These are phyloP conservation scores for Apostasia shenzhenica DNA, from an alignment of 106 monocot species.

Conservation along the genomic window DNA sequence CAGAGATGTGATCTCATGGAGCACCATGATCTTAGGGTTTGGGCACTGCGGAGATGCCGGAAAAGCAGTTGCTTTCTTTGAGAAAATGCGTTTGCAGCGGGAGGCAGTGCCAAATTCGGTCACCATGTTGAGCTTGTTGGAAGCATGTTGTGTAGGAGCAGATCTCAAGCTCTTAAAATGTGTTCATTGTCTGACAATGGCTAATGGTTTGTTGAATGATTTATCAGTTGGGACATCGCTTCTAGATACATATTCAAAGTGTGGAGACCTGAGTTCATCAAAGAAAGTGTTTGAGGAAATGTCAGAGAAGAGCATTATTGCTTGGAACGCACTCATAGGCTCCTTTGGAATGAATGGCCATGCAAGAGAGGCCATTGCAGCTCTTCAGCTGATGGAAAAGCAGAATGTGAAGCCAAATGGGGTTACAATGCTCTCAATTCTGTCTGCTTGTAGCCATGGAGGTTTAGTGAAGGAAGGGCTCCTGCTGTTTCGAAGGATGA, in stretches of 20 bases:
- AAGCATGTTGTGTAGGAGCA: constrained; percentile 48
- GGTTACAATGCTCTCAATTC: constrained; percentile 51
- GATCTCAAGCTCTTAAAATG: constrained; percentile 38
- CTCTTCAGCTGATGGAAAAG: constrained; percentile 43
- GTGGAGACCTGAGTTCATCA: constrained; percentile 42
- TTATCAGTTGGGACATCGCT: constrained; percentile 44
- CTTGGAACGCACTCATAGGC: constrained; percentile 81
- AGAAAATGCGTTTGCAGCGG: constrained; percentile 26
- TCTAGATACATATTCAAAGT: constrained; percentile 71
- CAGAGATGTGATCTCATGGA: constrained; percentile 67
- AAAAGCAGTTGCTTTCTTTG: constrained; percentile 46
- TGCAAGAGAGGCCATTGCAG: constrained; percentile 44
- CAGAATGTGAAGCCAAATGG: constrained; percentile 46
- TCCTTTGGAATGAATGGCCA: constrained; percentile 71
- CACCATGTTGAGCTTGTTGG: constrained; percentile 51
- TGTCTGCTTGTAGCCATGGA: constrained; percentile 74
- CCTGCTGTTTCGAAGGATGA: constrained; percentile 37
- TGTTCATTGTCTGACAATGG: constrained; percentile 40
- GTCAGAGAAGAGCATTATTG: constrained; percentile 39
- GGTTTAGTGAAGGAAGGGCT: constrained; percentile 73
- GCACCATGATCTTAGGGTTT: constrained; percentile 55
- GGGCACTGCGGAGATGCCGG: constrained; percentile 29
- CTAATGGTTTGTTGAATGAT: constrained; percentile 23
- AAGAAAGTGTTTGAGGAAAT: constrained; percentile 45
- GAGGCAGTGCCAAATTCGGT: constrained; percentile 38